Evolutionary conservation across 345 rosid species (phyloP), one percentile per base, ranked within the genome.

Genomic region (Turnera subulata): DNA sequence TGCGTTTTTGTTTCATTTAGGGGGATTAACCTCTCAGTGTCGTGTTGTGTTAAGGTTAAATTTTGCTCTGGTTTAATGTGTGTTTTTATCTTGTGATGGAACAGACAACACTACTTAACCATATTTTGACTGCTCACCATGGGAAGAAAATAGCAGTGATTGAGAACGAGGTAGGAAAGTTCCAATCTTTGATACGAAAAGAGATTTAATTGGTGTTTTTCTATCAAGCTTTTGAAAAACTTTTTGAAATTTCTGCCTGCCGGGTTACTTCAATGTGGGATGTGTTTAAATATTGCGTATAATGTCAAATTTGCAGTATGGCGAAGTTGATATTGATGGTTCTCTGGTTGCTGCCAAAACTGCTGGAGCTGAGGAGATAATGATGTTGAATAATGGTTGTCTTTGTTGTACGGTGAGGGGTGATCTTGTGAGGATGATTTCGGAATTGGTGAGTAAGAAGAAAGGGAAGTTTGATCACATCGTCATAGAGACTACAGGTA

Each of bases 361-460:
- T 64, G 55, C 86, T 37, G 97, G 96, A 58, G 85, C 90, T 11
- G 97, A 87, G 76, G 96, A 89, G 67, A 89, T 93, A 25, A 53
- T 93, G 39, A 87, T 89, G 96, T 89, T 93, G 71, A 93, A 89
- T 69, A 89, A 93, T 70, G 99, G 99, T 46, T 93, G 99, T 64
- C 77, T 93, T 21, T 93, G 99, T 65, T 93, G 99, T 77, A 93
- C 99, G 0, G 97, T 93, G 37, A 81, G 97, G 65, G 99, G 97
- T 37, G 99, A 93, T 77, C 96, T 93, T 57, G 97, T 93, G 55
- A 87, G 97, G 77, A 84, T 93, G 99, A 85, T 89, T 48, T 52
- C 86, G 1, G 95, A 85, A 51, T 73, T 93, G 69, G 97, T 93
- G 59, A 76, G 56, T 60, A 82, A 58, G 77, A 89, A 76, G 86